Percentiles rank a stretch among this genome's conserved stretches.
Conservation (phyloP, 2,329 filamentous ascomycete species). For the Thelonectria olida region DNA sequence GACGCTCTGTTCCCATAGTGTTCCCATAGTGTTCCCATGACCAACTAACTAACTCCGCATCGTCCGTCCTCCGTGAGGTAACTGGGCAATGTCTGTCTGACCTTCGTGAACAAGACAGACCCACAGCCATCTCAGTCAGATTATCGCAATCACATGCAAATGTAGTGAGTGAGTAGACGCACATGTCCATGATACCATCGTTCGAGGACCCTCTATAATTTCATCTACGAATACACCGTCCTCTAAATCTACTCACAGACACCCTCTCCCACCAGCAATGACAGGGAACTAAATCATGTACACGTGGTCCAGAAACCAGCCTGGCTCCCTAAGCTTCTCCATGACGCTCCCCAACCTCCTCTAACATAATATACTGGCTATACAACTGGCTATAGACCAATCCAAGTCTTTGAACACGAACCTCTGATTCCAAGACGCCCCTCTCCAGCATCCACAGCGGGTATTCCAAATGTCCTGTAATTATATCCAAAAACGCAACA, state of each 20-base stretch:
- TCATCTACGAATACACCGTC: conserved; percentile 27
- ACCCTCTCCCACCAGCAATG: conserved; percentile 15
- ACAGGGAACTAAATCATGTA: conserved; percentile 28
- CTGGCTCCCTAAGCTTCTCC: not conserved
- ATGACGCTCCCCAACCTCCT: not conserved
- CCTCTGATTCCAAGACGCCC: conserved; percentile 6
- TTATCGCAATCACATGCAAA: conserved; percentile 37
- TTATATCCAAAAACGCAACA: conserved; percentile 12
- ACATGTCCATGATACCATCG: conserved; percentile 11
- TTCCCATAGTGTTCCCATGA: too few species aligned
- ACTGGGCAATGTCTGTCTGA: conserved; percentile 7
- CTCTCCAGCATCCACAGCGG: not conserved
- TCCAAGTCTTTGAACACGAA: conserved; percentile 17
- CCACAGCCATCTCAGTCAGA: conserved; percentile 24
- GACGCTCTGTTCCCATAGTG: too few species aligned
- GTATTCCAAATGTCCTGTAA: conserved; percentile 7
- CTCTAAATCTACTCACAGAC: conserved; percentile 24
- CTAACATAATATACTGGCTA: conserved; percentile 11
- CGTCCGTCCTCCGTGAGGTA: too few species aligned
- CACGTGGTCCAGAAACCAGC: conserved; percentile 31
- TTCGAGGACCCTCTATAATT: conserved; percentile 23
- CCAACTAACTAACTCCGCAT: too few species aligned
- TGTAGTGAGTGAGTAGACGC: not conserved
- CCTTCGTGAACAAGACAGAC: conserved; percentile 25
- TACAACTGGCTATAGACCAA: conserved; percentile 9